Evolutionary conservation across 495 filamentous ascomycete species (phyloP), one percentile per base, ranked within the genome.

Genomic region (Pyrenula massariospora): DNA sequence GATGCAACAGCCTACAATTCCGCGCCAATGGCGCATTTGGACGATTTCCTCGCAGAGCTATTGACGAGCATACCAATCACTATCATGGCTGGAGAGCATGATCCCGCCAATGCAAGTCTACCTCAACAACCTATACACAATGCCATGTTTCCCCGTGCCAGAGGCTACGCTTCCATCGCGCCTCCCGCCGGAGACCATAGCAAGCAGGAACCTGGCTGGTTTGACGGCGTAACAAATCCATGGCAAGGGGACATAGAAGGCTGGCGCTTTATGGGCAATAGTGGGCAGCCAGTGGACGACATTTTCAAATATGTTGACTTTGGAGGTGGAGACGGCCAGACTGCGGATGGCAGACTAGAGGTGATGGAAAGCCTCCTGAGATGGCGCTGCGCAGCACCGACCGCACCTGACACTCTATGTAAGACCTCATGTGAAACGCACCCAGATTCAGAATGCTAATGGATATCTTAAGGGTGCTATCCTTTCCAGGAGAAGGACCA

Each of bases 361-460:
- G 85, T 96, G 77, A 90, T 96, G 84, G 93, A 97, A 70, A 81
- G 83, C 48, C 87, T 93, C 78, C 79, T 95, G 59, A 79, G 89
- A 58, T 98, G 94, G 94, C 78, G 92, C 55, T 86, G 87, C 67
- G 81, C 80, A 55, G 92, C 92, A n/a, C 93, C 93, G 12, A 98
- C 93, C 1, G 94, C 94, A 2, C 93, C 93, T 1, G 93, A 99
- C 70, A 99, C 93, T 2, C 67, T 98, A 56, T 96, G 92, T 95
- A 77, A 74, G 88, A 75, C 55, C 15, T 48, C 25, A 36, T 19
- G 3, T 12, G 31, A 5, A 5, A 42, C 5, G 31, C 5, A 8
- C 10, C 10, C 21, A 50, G 61, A 54, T 58, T 62, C 56, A 61
- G 11, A 25, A 47, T 49, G 10, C 22, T 36, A 12, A 23, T 53